Evolutionary conservation across 768 basidiomycete species (phyloP).

Genomic region (Lentinula detonsa): DNA sequence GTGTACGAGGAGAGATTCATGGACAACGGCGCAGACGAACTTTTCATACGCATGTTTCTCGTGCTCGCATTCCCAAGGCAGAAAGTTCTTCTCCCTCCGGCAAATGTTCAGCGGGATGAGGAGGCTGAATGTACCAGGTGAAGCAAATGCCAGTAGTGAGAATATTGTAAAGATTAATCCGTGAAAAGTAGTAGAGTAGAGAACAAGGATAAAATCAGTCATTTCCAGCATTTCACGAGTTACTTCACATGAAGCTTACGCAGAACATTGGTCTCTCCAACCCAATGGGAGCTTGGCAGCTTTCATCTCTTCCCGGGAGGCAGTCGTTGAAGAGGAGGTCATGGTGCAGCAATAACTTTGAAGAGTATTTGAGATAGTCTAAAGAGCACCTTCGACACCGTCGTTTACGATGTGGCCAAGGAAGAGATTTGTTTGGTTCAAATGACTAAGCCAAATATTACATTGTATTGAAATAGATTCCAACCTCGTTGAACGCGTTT

Average conservation of each 20-base stretch:
- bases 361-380: background rate
- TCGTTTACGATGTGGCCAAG: background rate
- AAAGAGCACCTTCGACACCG: background rate
- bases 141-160: too few relatives aligned
- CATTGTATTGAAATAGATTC: too few relatives aligned
- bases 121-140: slow-evolving; percentile 39
- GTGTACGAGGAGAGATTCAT: background rate
- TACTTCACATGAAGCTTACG: slow-evolving; percentile 46
- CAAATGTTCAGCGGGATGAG: slow-evolving; percentile 86
- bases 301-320: slow-evolving; percentile 82
- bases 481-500: too few relatives aligned
- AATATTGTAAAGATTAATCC: background rate
- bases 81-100: slow-evolving; percentile 67
- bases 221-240: background rate
- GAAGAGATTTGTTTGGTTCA: background rate
- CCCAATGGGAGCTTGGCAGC: slow-evolving; percentile 66
- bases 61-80: slow-evolving; percentile 93
- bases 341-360: slow-evolving; percentile 24
- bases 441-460: background rate
- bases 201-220: slow-evolving; percentile 1
- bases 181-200: slow-evolving; percentile 1
- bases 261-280: slow-evolving; percentile 89
- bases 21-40: slow-evolving; percentile 35
- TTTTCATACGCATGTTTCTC: slow-evolving; percentile 84
- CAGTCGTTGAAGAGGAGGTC: slow-evolving; percentile 68